Base-by-base conservation (phyloP, 2,329 filamentous ascomycete species). In the Xylariales sp. region DNA sequence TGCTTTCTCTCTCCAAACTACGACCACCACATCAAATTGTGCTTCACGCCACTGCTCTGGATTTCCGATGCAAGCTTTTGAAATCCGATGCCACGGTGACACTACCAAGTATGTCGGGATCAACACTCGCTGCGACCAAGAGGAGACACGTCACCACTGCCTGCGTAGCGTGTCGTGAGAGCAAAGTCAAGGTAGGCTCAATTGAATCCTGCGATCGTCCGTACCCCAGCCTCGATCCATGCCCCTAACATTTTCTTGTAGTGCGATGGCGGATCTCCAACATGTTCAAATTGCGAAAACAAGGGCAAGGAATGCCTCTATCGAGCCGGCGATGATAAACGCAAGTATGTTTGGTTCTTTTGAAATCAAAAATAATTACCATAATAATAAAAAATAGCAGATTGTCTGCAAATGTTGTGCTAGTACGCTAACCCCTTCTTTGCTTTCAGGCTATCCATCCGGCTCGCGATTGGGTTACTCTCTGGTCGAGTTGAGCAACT, bases 241-340 rank as follows among this genome's bases (percentile, higher is more conserved):
- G n/a, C 29, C 20, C n/a, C n/a, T n/a, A n/a, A 17, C 17, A 14
- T 14, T 10, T 5, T 31, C 15, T 17, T 31, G 12, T 20, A 34
- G 32, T 34, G 32, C 18, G 32, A 34, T 23, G 32, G 32, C 17
- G 20, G 17, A 12, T 15, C 21, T 13, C 32, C 32, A 5, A n/a
- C 32, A 20, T 34, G 32, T 19, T 34, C 32, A 17, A 21, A 20
- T 11, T 34, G 32, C 32, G 17, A 34, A 20, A 24, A 20, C 32
- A 34, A 19, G 17, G 21, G 21, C 20, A 16, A 19, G n/a, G 32
- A 34, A 24, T 34, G 32, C 14, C 32, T 14, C 5, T 34, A 34
- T 14, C 32, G 21, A 14, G 32, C 32, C 11, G 20, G 32, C 12
- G 32, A 34, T n/a, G 32, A 34, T 15, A 16, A 19, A 11, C 32